Base-by-base conservation (phyloP, 2,329 filamentous ascomycete genomes). In the Alternaria ventricosa region DNA sequence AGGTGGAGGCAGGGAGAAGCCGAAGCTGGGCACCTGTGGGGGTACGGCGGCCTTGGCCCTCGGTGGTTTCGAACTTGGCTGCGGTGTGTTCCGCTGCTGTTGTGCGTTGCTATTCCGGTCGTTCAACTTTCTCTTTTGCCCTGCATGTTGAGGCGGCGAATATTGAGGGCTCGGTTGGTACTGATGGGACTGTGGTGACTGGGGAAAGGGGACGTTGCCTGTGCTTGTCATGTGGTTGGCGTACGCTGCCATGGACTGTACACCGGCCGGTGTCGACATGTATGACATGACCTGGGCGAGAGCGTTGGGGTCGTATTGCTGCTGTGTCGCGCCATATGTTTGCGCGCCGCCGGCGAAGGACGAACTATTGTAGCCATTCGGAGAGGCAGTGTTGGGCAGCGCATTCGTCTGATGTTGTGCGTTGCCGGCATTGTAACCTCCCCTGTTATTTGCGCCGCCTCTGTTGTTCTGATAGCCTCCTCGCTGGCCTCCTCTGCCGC, bases 11-110 rank as follows among this genome's bases (percentile, higher is more conserved):
- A 80, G 51, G 1, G 71, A 64, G 55, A 79, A 80, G 1, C 77
- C 78, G 57, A 81, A 81, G 53, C 72, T 77, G 7, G 67, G 75
- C n/a, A 81, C 71, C 3, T 77, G 65, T 10, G 79, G 79, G 12
- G 79, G 65, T 8, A 74, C 68, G n/a, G 70, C 70, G 36, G 71
- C 75, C 59, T 79, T 78, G 2, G 73, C 76, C 61, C 72, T 74
- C 18, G 70, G 75, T 20, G 77, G 77, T 55, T 78, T 79, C 5
- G 64, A 64, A 30, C 69, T 68, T 41, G 61, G 57, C 45, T 70
- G 62, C 43, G 66, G 61, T 43, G 54, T n/a, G 11, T 65, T 67
- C 3, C 49, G 20, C n/a, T 66, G 65, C 20, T 62, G 55, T 25
- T 70, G 60, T 11, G 57, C 33, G 12, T 67, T 47, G 36, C 49